Base-by-base conservation (phyloP, 768 basidiomycete genomes). In the Mycena kentingensis region DNA sequence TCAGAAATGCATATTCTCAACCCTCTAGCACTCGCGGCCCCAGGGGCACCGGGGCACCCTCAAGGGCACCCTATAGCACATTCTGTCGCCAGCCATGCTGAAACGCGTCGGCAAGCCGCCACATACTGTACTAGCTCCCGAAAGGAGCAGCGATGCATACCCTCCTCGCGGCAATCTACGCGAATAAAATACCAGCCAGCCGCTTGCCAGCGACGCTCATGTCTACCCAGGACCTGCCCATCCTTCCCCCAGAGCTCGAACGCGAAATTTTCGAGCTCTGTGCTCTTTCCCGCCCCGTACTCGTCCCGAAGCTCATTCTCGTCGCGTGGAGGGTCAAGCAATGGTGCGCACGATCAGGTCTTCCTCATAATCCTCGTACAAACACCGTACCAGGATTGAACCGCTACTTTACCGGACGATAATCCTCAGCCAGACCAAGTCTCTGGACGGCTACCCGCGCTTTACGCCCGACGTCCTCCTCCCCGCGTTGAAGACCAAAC, bases 161-260 rank as follows among this genome's bases (percentile, higher is more conserved):
- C n/a, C n/a, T n/a, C n/a, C n/a, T 48, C 15, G 18, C 26, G 32
- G 15, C 28, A 29, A n/a, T n/a, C n/a, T n/a, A n/a, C 24, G 11
- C 4, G 39, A 56, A 51, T 51, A 28, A 39, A 27, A 31, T 7
- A 7, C 26, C 15, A 28, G 42, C 51, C 45, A 51, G 38, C 38
- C n/a, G 34, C 35, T 35, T 16, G 13, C 18, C 42, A 1, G 19
- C 43, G 27, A 24, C 16, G 37, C 34, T 60, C 51, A 52, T 41
- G 47, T 32, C 31, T 46, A 46, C 4, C 43, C 37, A 52, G n/a
- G n/a, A n/a, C n/a, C 31, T 32, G 31, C 31, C 10, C 31, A 8
- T 18, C 36, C 62, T 71, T 10, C 70, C 70, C 0, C 58, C 63
- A 24, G 70, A 71, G 13, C 54, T 72, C 34, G 62, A 68, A 49